phyloP scores from a whole-genome alignment of 192 early-diverging fungal genomes.

The Dispira simplex region DNA sequence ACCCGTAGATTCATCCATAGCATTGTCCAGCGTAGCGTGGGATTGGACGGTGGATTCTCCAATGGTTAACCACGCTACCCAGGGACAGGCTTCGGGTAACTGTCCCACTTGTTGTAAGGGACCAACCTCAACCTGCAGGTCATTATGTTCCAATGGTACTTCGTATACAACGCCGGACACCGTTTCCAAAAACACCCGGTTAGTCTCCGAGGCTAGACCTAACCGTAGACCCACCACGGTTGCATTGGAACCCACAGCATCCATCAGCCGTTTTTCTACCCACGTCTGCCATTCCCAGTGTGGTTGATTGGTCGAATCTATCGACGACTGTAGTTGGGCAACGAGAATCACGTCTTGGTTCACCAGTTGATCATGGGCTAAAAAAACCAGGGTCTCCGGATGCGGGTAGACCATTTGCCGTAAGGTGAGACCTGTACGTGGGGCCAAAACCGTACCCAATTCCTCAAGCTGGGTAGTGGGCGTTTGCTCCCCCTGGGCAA shows the following conservation, averaged over 20 bases:
- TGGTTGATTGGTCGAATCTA: background rate
- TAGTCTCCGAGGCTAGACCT: background rate
- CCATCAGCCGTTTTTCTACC: constrained; percentile 13
- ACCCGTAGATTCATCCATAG: background rate
- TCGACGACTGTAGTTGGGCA: constrained; percentile 20
- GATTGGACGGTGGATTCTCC: constrained; percentile 3
- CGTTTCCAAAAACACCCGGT: constrained; percentile 25
- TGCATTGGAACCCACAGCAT: constrained; percentile 7
- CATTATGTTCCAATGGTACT: constrained; percentile 8
- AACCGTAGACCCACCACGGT: background rate
- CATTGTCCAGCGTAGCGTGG: background rate
- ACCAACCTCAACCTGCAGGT: background rate
- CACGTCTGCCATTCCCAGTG: constrained; percentile 11
- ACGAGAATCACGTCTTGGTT: constrained; percentile 22
- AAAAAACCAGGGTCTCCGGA: constrained; percentile 30
- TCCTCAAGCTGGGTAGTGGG: constrained; percentile 17
- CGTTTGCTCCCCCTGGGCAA: constrained; percentile 13
- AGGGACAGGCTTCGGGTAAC: constrained; percentile 24
- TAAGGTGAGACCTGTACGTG: constrained; percentile 1
- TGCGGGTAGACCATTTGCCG: constrained; percentile 60
- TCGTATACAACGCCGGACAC: constrained; percentile 24
- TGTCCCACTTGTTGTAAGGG: constrained; percentile 13
- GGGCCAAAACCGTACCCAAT: background rate
- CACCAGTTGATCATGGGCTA: constrained; percentile 27
- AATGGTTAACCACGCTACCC: constrained; percentile 19